Evolutionary conservation across 2,329 filamentous ascomycete species (phyloP), one percentile per base, ranked within the genome.

Genomic region (Diplodia scrobiculata): DNA sequence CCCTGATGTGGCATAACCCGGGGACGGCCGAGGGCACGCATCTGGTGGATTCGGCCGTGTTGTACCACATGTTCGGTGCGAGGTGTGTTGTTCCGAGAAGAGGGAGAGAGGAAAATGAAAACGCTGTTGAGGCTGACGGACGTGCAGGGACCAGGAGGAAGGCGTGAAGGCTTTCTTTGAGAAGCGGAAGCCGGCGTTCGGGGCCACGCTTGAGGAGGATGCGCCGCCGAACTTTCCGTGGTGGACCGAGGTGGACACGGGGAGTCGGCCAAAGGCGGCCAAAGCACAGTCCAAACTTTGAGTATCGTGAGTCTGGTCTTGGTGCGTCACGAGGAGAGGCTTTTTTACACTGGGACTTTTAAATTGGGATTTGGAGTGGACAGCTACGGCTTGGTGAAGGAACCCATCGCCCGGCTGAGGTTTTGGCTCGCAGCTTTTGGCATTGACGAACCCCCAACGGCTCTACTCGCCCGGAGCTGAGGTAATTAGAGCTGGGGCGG

Each of bases 201-300:
- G 67, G 36, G 64, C 63, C n/a, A 62, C 68, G 11, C 13, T 69
- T 9, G 52, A 68, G 27, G 66, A 67, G 27, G 60, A 69, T n/a
- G 68, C 63, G 14, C 67, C 64, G n/a, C 52, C 63, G 13, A 48
- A 64, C 17, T 69, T 55, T 19, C 67, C 68, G 25, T 68, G 68
- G 67, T 69, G 60, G 53, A 47, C 59, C 41, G 47, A 62, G 14
- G 48, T 62, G 13, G 58, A 62, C 27, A 62, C 58, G 4, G 45
- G 58, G 4, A 51, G 58, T 11, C 45, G 58, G 11, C 58, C 58
- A 3, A 21, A 36, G 27, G 58, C 45, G 2, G 58, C 45, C 3
- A 53, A 36, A 25, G 14, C 25, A 1, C 51, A 53, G 27, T 53
- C 51, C 4, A 53, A 53, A 29, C n/a, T 53, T 17, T 53, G 27